Evolutionary conservation across 805 yeast species (phyloP), one percentile per base, ranked within the genome.

Genomic region (Zygosaccharomyces bisporus): DNA sequence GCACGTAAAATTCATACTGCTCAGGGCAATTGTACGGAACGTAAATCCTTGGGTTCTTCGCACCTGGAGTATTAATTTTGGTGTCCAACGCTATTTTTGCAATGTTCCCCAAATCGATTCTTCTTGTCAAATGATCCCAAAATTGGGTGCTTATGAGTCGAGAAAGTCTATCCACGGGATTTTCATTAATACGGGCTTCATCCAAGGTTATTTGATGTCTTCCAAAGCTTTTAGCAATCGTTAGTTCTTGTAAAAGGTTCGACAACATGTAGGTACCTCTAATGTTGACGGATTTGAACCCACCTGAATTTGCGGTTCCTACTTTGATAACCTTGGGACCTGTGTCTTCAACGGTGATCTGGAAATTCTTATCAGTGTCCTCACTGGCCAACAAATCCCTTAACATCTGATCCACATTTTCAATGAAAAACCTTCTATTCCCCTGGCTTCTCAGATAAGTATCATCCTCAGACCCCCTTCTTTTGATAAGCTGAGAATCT

Each of bases 191-290:
- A 49, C 95, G 67, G 6, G 81, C 83, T 61, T 89, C 96, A 63
- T 88, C 96, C 47, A 89, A 66, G 39, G 86, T 72, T 72, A 88
- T 80, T 57, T 80, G 84, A 50, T 79, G 80, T 50, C 91, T 74
- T 6, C 95, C 95, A 61, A 81, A 77, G 45, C 84, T 70, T 59
- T 85, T 79, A 10, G 96, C 96, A 49, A 88, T 80, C 0, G 96
- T 87, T 52, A 89, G 71, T 64, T 89, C 97, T 67, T 89, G 96
- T 44, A 89, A 71, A 31, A 90, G 66, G 63, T 90, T 90, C 0
- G 93, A 82, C 39, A 89, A 68, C 90, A 85, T 85, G 59, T 89
- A 89, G 0, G 96, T 89, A 3, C 97, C 97, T 47, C 95, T 70
- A 44, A 89, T 74, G 48, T 82, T 86, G 43, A 76, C 76, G 53